Base-by-base conservation (phyloP, 2,329 filamentous ascomycete species). In the Fusarium liriodendri region DNA sequence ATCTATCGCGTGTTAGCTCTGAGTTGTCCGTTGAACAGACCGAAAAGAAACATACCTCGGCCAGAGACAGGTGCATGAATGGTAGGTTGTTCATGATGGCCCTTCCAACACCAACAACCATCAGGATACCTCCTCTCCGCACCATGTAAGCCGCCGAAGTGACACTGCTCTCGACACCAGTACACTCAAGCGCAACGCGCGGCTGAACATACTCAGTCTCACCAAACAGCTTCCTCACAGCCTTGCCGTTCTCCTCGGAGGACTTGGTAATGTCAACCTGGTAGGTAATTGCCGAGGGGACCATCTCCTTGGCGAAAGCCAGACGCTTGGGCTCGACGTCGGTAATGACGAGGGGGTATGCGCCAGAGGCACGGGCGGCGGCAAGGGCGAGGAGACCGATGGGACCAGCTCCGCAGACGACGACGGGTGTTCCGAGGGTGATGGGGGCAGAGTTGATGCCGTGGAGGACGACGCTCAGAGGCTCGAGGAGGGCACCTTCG, bases 61-160 rank as follows among this genome's bases (percentile, higher is more conserved):
- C 88, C 40, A 92, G 79, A 5, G 88, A 91, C 22, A 92, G 76
- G 77, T 92, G 89, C 90, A 92, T 92, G 71, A 92, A 92, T 0
- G 90, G 90, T 29, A 92, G 73, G 70, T 92, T 91, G 71, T 93
- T 90, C 88, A 92, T 91, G 9, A 89, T 84, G 29, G 87, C 82
- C 71, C 84, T 87, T 2, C 90, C 90, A 22, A 93, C 91, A 0
- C 91, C 91, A 69, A 93, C 90, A 1, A 92, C 89, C 82, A 91
- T 89, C 22, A 93, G 83, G 0, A 85, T 85, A 0, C 91, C 91
- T 6, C 90, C 90, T 63, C 89, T 83, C 20, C 90, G 83, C 6
- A 86, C 89, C 10, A 86, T 84, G 70, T 86, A 92, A 7, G 86
- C 86, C 1, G 89, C 90, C 5, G 89, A 91, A 69, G 86, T 84